Percentiles rank a stretch among this genome's conserved stretches.
Evolutionary conservation across 352 stramenopile genomes (phyloP).

Genomic region (Thalassiosira livingstoniorum): DNA sequence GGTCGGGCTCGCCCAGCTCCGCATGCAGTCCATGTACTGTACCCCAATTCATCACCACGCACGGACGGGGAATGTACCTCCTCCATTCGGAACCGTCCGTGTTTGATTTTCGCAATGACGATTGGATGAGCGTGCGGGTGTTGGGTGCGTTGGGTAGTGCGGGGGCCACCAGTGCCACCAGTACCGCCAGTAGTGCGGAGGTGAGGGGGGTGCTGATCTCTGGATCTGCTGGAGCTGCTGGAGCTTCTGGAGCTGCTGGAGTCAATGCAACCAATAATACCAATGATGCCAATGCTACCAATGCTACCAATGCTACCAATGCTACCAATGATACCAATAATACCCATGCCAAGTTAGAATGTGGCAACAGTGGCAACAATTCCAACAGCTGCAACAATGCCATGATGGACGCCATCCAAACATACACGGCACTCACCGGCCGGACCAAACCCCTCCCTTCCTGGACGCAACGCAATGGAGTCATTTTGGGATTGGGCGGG

Average conservation of each 20-base stretch:
- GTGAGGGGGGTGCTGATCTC: constrained; percentile 36
- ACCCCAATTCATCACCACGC: constrained; percentile 52
- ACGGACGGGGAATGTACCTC: constrained; percentile 40
- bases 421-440: constrained; percentile 46
- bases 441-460: constrained; percentile 37
- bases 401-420: constrained; percentile 38
- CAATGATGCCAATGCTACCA: no score
- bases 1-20: not conserved
- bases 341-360: no score
- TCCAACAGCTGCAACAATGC: no score
- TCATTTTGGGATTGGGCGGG: constrained; percentile 50
- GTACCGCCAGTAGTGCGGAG: no score
- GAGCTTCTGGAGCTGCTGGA: no score
- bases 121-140: constrained; percentile 43
- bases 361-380: no score
- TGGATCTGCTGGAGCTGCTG: no score
- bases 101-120: constrained; percentile 49
- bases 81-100: constrained; percentile 50
- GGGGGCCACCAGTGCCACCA: no score
- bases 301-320: no score
- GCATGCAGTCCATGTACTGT: constrained; percentile 26
- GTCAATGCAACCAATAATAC: no score
- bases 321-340: no score
- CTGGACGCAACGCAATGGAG: constrained; percentile 59
- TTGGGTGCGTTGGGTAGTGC: no score